Evolutionary conservation across 2,329 filamentous ascomycete genomes (phyloP).

Genomic region (Simplicillium aogashimaense): DNA sequence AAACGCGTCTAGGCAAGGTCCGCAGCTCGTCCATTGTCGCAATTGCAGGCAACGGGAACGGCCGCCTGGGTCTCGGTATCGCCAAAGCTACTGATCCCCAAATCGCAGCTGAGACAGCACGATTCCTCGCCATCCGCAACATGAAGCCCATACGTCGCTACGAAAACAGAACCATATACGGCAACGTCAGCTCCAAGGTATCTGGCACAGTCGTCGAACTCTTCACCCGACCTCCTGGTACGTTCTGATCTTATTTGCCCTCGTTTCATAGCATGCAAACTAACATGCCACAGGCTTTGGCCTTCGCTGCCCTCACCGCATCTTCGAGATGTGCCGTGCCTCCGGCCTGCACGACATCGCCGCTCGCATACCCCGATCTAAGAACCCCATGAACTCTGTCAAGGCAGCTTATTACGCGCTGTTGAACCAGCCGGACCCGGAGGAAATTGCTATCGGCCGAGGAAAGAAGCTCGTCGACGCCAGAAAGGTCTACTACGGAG

Average conservation of each 20-base stretch:
- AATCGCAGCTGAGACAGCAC: slow-evolving; percentile 62
- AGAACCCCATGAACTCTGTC: slow-evolving; percentile 97
- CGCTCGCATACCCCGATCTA: slow-evolving; percentile 70
- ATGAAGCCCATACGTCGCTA: slow-evolving; percentile 90
- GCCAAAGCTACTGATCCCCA: slow-evolving; percentile 72
- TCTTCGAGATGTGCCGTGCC: slow-evolving; percentile 88
- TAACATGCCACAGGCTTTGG: slow-evolving; percentile 62
- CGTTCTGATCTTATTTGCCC: slow-evolving; percentile 17
- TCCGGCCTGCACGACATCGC: slow-evolving; percentile 82
- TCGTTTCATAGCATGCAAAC: neutral
- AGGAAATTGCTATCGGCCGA: slow-evolving; percentile 78
- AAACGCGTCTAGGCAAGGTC: slow-evolving; percentile 94
- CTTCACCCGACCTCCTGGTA: slow-evolving; percentile 79
- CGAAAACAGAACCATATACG: slow-evolving; percentile 85
- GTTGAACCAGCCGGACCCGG: slow-evolving; percentile 73
- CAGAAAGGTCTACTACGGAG: slow-evolving; percentile 93
- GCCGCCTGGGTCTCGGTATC: slow-evolving; percentile 79
- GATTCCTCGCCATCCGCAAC: slow-evolving; percentile 75
- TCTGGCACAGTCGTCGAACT: slow-evolving; percentile 80
- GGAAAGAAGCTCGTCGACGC: slow-evolving; percentile 96
- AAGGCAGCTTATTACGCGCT: slow-evolving; percentile 84
- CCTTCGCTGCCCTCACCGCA: slow-evolving; percentile 79
- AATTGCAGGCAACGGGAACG: slow-evolving; percentile 79
- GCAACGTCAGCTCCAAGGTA: slow-evolving; percentile 73
- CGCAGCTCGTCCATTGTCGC: slow-evolving; percentile 63